Evolutionary conservation across 2,329 filamentous ascomycete genomes (phyloP), one percentile per base, ranked within the genome.

Genomic region (Iodosphaeria phyllophila): DNA sequence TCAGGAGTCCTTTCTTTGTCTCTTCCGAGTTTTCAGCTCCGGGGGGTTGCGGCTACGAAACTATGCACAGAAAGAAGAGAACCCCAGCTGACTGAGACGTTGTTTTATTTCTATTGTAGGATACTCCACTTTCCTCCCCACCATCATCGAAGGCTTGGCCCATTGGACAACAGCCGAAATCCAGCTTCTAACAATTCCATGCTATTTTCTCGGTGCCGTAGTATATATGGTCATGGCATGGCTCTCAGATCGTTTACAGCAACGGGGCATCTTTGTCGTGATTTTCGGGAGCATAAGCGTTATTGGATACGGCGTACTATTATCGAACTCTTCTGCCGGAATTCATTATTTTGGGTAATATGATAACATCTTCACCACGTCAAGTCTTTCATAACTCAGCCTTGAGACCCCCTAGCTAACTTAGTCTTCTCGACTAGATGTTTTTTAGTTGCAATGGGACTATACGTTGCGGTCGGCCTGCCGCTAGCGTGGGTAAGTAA

Each of bases 181-280:
- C 5, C 77, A 84, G 44, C 65, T 78, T 16, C 60, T 84, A 17
- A 84, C 78, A 0, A 75, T 86, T 23, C 78, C 78, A 0, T 80
- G 74, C 46, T 84, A 84, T 42, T 66, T 68, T 5, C 44, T 82
- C 4, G 78, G 77, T 4, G 76, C 76, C 0, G 55, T 73, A 5
- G 64, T 62, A 0, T 84, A 82, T 43, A 64, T 84, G 43, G 33
- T 56, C 6, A 56, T 68, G 3, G 76, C 76, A 0, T 64, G 60
- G 37, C 46, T 77, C 22, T 79, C 73, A 4, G 78, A 86, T 41
- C 58, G 60, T 27, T 54, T 60, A 32, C 74, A 80, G 46, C 59
- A 54, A 28, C 64, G 78, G 20, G 76, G 63, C 1, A 34, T 78
- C 0, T 77, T 74, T 33, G 61, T 61, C 13, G 60, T 75, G 16